Conservation (phyloP, 2,329 filamentous ascomycete species). For the Botrytis deweyae region DNA sequence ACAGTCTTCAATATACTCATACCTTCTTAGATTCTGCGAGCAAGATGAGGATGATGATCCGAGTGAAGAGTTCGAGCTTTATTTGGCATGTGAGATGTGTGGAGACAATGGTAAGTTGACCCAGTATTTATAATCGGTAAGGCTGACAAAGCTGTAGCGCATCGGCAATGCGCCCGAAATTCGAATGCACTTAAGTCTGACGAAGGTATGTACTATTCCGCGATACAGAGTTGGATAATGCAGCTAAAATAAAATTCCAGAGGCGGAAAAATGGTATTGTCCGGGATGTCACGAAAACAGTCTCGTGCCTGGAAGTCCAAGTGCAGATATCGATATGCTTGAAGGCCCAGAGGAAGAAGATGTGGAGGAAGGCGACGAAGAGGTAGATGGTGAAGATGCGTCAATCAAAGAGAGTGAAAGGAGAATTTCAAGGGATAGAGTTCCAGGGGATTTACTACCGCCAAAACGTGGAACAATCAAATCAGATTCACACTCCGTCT, state of each 20-base stretch:
- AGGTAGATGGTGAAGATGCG: not conserved
- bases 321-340: conserved; percentile 24
- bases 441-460: conserved; percentile 71
- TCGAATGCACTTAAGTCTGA: conserved; percentile 61
- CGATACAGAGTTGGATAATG: not conserved
- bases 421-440: conserved; percentile 61
- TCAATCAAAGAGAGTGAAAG: conserved; percentile 41
- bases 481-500: conserved; percentile 73
- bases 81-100: conserved; percentile 74
- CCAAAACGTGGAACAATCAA: conserved; percentile 63
- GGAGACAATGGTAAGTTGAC: conserved; percentile 73
- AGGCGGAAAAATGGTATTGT: conserved; percentile 61
- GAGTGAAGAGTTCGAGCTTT: conserved; percentile 76
- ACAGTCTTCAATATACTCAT: conserved; percentile 31
- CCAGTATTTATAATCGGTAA: conserved; percentile 30
- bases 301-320: conserved; percentile 43
- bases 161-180: conserved; percentile 83
- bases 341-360: conserved; percentile 22
- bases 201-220: conserved; percentile 53
- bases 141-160: conserved; percentile 63
- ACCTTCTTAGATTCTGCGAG: conserved; percentile 69
- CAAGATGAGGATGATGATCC: conserved; percentile 81
- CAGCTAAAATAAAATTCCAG: conserved; percentile 39
- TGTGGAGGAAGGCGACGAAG: conserved; percentile 14
- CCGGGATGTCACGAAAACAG: conserved; percentile 50